Base-by-base conservation (phyloP, 768 basidiomycete genomes). In the Russula olivacea region DNA sequence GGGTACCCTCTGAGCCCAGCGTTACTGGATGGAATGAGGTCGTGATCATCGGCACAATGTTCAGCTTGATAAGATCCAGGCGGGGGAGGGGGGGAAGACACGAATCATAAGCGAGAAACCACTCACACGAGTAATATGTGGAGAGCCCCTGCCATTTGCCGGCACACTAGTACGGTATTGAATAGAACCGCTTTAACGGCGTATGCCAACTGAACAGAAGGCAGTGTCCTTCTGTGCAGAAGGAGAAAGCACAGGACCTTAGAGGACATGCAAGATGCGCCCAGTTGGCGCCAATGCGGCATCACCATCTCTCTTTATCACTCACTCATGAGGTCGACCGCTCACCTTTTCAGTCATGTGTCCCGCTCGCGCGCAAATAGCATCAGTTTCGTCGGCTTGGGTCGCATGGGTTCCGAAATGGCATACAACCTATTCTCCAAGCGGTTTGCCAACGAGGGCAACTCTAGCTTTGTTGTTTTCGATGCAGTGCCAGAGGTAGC, bases 341-440 rank as follows among this genome's bases (percentile, higher is more conserved):
- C 76, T 55, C 75, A 77, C 43, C 71, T 72, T 41, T 72, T 85
- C 23, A 54, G 61, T 0, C 72, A 68, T 55, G 49, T 21, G 23
- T 28, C 53, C 2, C 50, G 38, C 58, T 15, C 59, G 21, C 70
- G 71, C 55, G 67, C 58, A 23, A 81, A 77, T 58, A 83, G 79
- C 71, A 83, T 85, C 38, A 85, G 83, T 58, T 93, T 95, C 76
- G 87, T 95, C 57, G 92, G 93, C 10, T 82, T 95, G 14, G 92
- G 92, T 45, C 81, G 86, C 49, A 94, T 95, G 92, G 92, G 92
- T 47, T 84, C 83, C 49, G 87, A 91, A 73, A 94, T 94, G 93
- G 82, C 85, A 15, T 81, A 79, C 73, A 94, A 94, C 73, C 81
- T 93, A 55, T 91, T 93, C 76, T 85, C 86, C 0, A 91, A 90